Percentiles rank a stretch among this genome's conserved stretches.
Conservation (phyloP, 1,284 basidiomycete species). For the Grifola frondosa region DNA sequence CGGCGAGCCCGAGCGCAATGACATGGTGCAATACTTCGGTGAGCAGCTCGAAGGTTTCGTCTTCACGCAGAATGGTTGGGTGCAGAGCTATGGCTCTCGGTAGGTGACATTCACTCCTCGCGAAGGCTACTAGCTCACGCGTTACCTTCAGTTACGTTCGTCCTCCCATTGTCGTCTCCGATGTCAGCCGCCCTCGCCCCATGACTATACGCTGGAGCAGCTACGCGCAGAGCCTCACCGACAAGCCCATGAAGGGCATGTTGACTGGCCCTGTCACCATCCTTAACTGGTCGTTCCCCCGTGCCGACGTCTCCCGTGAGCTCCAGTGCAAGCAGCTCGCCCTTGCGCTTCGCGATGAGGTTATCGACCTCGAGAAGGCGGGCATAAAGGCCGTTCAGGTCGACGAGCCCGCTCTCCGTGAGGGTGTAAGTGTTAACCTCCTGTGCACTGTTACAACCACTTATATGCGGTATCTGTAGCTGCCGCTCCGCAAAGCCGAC, state of each 20-base stretch:
- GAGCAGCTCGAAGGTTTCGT: constrained; percentile 95
- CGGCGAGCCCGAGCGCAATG: constrained; percentile 98
- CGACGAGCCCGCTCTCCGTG: constrained; percentile 99
- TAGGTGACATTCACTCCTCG: constrained; percentile 33
- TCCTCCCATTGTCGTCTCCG: constrained; percentile 98
- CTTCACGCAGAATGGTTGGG: constrained; percentile 99
- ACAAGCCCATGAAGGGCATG: constrained; percentile 99
- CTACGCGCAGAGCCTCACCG: constrained; percentile 94
- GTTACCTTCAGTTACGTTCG: constrained; percentile 84
- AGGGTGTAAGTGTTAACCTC: constrained; percentile 66
- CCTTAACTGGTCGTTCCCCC: constrained; percentile 99
- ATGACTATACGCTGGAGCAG: constrained; percentile 98
- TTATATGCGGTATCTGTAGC: constrained; percentile 37
- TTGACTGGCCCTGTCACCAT: constrained; percentile 95
- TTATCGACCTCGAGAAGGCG: constrained; percentile 95
- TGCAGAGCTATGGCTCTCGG: constrained; percentile 96
- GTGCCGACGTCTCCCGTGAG: constrained; percentile 96
- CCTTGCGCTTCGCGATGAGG: constrained; percentile 97
- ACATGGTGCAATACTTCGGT: constrained; percentile 99
- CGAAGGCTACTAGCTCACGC: constrained; percentile 11
- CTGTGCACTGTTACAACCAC: background rate
- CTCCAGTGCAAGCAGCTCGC: constrained; percentile 98
- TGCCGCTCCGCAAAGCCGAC: constrained; percentile 91
- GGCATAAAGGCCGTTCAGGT: constrained; percentile 99
- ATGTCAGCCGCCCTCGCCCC: constrained; percentile 90